Evolutionary conservation across 352 stramenopile species (phyloP), one percentile per base, ranked within the genome.

Genomic region (Plasmopara halstedii): DNA sequence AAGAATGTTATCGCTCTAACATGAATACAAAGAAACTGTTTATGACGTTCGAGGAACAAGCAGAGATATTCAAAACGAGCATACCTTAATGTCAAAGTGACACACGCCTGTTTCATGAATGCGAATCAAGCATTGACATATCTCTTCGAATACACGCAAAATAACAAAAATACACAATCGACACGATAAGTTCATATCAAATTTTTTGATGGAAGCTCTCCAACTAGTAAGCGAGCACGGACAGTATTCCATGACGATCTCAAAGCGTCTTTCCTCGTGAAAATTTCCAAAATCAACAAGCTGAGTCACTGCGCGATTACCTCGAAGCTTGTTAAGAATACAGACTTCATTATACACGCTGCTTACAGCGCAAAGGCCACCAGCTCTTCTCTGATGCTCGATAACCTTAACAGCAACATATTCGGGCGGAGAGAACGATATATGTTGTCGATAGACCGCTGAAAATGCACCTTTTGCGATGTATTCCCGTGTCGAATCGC

Each of bases 31-130:
- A 1, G n/a, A 53, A 11, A 43, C 21, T 53, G 23, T 38, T 11
- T 23, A 11, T 1, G 5, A 40, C 15, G 11, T 0, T 25, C 19
- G 6, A 20, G 18, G 0, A 7, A 46, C 8, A 31, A 20, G 21
- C 14, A 39, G 20, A 27, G 17, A 0, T 35, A 2, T 14, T 37
- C 18, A 4, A 14, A n/a, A n/a, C n/a, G n/a, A 29, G 7, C 25
- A 10, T 42, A 47, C 74, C 69, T 89, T 89, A 23, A 89, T 66
- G 41, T 86, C 77, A 20, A 88, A 84, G 42, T 86, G 74, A 5
- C 69, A 74, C 6, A 86, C 46, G 0, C 52, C 50, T 15, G 64
- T 54, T 20, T 47, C 33, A 46, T 86, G 74, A 23, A 86, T 67
- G 7, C 58, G 58, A 19, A 11, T 25, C 2, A 85, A 27, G 6